Evolutionary conservation across 2,329 filamentous ascomycete species (phyloP).

Genomic region (Botrytis medusae): DNA sequence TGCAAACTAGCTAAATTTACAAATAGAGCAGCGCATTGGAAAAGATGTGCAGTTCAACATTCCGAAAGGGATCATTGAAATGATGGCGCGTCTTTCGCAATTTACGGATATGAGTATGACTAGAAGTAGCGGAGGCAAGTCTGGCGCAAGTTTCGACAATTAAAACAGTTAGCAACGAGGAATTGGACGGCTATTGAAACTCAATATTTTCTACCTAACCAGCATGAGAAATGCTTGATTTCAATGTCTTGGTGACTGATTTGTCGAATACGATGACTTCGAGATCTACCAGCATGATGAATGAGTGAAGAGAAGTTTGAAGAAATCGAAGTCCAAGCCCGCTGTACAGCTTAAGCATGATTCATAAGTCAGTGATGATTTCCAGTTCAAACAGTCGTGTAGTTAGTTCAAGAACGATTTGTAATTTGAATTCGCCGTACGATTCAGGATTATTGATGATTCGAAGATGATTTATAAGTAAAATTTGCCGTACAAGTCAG

Average conservation of each 20-base stretch:
- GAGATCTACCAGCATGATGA: not conserved
- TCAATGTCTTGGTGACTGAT: not conserved
- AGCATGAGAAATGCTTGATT: not conserved
- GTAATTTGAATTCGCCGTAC: not conserved
- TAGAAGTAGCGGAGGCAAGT: not conserved
- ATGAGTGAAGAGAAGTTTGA: not conserved
- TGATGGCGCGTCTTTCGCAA: not conserved
- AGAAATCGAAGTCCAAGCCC: not conserved
- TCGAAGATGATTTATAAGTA: not conserved
- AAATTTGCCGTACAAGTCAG: not conserved
- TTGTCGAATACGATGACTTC: not conserved
- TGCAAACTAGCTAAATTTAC: not conserved
- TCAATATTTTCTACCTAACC: not conserved
- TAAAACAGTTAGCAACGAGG: not conserved
- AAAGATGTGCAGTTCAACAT: not conserved
- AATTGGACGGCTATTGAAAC: not conserved
- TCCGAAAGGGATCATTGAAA: not conserved
- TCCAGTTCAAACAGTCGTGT: not conserved
- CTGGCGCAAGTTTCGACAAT: not conserved
- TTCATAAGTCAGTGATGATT: not conserved
- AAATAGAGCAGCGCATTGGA: not conserved
- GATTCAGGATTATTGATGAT: not conserved
- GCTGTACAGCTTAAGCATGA: not conserved
- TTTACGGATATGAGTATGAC: not conserved
- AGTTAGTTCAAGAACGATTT: not conserved